A percentile compares a stretch with the other conserved stretches of the same genome.
These are phyloP conservation scores for Thielaviopsis punctulata DNA, from an alignment of 2,329 filamentous ascomycete genomes.

Conservation along the genomic window DNA sequence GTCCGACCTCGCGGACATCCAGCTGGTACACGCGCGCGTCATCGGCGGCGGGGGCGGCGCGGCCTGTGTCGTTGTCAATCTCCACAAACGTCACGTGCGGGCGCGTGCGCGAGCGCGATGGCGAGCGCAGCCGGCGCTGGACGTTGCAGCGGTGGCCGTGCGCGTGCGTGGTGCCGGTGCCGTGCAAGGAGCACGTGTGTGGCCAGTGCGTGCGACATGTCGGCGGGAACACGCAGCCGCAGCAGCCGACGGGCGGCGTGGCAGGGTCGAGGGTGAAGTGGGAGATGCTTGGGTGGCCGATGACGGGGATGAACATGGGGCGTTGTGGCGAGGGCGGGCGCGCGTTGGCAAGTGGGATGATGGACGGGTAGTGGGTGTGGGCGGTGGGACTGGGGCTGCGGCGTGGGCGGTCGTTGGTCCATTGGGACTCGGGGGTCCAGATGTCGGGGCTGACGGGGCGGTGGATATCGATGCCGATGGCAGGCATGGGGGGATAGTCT, in stretches of 20 bases:
- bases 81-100: not conserved
- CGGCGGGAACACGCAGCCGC: not conserved
- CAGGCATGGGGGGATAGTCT: slow-evolving; percentile 2
- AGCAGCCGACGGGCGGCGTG: not conserved
- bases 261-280: not conserved
- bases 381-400: not conserved
- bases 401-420: not conserved
- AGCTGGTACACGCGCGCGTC: not conserved
- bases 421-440: slow-evolving; percentile 3
- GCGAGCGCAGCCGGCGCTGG: not conserved
- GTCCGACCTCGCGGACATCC: slow-evolving; percentile 1
- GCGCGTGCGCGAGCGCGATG: not conserved
- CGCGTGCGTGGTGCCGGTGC: too few species aligned
- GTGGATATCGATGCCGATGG: not conserved
- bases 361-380: not conserved
- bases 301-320: not conserved
- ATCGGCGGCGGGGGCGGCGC: not conserved
- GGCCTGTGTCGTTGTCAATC: not conserved
- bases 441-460: not conserved
- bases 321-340: not conserved
- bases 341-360: not conserved
- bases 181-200: too few species aligned
- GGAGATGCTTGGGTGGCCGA: not conserved
- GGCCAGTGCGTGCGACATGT: too few species aligned
- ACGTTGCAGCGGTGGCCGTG: not conserved